Evolutionary conservation across 2,329 filamentous ascomycete genomes (phyloP).

Genomic region (Botrytis paeoniae): DNA sequence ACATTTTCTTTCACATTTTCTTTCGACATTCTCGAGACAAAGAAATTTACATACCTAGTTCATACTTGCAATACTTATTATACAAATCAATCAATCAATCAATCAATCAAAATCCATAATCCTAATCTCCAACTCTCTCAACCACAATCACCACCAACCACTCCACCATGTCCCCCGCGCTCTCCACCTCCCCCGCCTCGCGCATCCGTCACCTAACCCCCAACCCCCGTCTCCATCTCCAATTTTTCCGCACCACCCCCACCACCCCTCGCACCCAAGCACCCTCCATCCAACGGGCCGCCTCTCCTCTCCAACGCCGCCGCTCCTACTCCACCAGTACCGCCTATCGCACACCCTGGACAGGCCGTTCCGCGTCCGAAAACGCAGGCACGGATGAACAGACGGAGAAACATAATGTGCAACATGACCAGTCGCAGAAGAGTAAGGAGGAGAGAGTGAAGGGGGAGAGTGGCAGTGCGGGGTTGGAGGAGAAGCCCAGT

Average conservation of each 20-base stretch:
- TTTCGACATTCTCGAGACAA: background rate
- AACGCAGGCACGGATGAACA: background rate
- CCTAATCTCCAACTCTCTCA: background rate
- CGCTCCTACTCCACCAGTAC: background rate
- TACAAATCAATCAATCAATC: background rate
- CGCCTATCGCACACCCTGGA: background rate
- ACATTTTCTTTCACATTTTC: too few species aligned
- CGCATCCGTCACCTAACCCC: conserved; percentile 10
- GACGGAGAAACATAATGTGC: background rate
- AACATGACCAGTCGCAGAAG: background rate
- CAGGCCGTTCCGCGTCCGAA: background rate
- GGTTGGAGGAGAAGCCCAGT: background rate
- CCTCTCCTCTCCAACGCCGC: background rate
- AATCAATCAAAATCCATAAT: background rate
- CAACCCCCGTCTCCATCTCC: conserved; percentile 1
- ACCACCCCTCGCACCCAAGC: background rate
- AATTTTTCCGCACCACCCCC: background rate
- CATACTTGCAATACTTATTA: background rate
- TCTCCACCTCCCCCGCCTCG: background rate
- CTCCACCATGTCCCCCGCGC: background rate
- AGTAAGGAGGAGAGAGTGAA: background rate
- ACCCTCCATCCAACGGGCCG: background rate
- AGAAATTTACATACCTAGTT: too few species aligned
- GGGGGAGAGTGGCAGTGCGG: background rate
- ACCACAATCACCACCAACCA: background rate